These are phyloP conservation scores for Metarhizium sp. DNA, from an alignment of 2,329 filamentous ascomycete species.

Conservation along the genomic window DNA sequence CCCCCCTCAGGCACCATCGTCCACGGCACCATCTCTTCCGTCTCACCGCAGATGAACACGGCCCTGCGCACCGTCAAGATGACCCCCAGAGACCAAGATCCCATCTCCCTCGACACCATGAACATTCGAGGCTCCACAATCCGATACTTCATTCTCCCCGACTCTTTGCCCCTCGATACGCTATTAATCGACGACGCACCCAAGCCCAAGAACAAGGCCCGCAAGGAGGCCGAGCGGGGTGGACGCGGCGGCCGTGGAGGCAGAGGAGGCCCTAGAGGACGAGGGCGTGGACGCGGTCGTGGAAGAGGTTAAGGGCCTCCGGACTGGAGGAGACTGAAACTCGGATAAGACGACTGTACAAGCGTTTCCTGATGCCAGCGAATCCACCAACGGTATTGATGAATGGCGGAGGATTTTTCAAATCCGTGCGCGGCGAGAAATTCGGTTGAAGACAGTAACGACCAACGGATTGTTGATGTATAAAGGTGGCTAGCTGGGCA, in stretches of 20 bases:
- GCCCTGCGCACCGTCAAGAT: conserved; percentile 93
- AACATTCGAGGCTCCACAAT: conserved; percentile 95
- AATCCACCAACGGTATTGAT: not conserved
- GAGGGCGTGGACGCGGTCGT: conserved; percentile 26
- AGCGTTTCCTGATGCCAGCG: not conserved
- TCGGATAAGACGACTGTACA: not conserved
- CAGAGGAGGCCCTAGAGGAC: conserved; percentile 40
- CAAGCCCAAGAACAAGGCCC: conserved; percentile 99
- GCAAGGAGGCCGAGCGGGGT: conserved; percentile 72
- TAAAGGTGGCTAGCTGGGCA: not conserved
- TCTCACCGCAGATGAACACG: conserved; percentile 98
- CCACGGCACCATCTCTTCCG: conserved; percentile 91
- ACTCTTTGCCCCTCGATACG: conserved; percentile 90
- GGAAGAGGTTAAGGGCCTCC: conserved; percentile 2
- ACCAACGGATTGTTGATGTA: not conserved
- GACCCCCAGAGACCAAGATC: conserved; percentile 81
- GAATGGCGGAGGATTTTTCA: not conserved
- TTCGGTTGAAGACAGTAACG: not conserved
- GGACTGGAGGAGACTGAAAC: not conserved
- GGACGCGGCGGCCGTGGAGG: conserved; percentile 43
- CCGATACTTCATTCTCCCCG: conserved; percentile 91
- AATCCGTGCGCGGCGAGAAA: not conserved
- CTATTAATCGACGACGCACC: conserved; percentile 92
- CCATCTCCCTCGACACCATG: conserved; percentile 85
- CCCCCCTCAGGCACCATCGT: conserved; percentile 74